Evolutionary conservation across 768 basidiomycete genomes (phyloP).

Genomic region (Cystobasidium onofrii): DNA sequence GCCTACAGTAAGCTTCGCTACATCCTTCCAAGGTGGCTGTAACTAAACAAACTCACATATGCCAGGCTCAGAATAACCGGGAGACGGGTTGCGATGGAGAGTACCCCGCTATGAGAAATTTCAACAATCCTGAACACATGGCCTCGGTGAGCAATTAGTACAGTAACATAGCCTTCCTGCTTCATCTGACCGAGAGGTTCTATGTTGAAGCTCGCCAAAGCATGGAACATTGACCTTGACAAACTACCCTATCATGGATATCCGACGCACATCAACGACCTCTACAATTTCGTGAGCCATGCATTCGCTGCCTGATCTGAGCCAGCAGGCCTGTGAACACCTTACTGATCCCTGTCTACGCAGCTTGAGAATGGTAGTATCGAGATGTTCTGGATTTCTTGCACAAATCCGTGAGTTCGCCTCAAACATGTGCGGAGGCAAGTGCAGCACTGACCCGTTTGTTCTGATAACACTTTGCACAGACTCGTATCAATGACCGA

Average conservation of each 20-base stretch:
- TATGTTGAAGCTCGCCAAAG: slow-evolving; percentile 37
- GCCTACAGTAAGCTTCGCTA: slow-evolving; percentile 25
- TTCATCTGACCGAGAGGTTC: too few species aligned
- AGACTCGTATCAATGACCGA: slow-evolving; percentile 38
- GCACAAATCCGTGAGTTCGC: slow-evolving; percentile 33
- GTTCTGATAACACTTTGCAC: neutral
- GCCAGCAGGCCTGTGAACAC: too few species aligned
- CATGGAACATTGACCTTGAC: slow-evolving; percentile 38
- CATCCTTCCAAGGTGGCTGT: too few species aligned
- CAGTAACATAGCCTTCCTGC: neutral
- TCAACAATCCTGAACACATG: slow-evolving; percentile 5
- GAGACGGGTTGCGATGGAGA: slow-evolving; percentile 40
- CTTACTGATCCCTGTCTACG: too few species aligned
- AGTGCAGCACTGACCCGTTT: neutral
- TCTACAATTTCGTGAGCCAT: slow-evolving; percentile 36
- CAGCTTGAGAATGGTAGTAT: slow-evolving; percentile 32
- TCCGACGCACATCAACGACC: slow-evolving; percentile 37
- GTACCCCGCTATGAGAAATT: slow-evolving; percentile 38
- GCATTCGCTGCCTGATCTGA: too few species aligned
- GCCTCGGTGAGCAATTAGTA: neutral
- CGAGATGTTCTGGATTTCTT: slow-evolving; percentile 40
- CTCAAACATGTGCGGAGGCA: too few species aligned
- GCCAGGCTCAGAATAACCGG: slow-evolving; percentile 38
- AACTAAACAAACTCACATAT: too few species aligned
- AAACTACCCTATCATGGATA: slow-evolving; percentile 35